A percentile compares a stretch with the other conserved stretches of the same genome.
Evolutionary conservation across 1,284 basidiomycete genomes (phyloP).

Genomic region (Blastosporella zonata): DNA sequence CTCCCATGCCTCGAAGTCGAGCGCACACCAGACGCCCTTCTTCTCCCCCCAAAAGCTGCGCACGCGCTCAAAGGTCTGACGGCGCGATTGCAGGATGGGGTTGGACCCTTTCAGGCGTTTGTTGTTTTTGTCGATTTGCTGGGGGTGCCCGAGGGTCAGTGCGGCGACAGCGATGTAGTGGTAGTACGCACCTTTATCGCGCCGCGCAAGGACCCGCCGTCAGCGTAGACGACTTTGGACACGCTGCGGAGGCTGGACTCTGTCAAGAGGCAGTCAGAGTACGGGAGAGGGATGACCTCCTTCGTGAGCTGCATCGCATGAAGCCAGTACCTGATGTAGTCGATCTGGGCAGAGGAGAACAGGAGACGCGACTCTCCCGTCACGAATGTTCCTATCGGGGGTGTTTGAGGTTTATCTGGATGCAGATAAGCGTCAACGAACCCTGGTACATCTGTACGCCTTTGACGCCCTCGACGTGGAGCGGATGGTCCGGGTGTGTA

Average conservation of each 20-base stretch:
- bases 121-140: conserved; percentile 77
- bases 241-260: conserved; percentile 50
- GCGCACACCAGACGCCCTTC: conserved; percentile 65
- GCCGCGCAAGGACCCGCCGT: conserved; percentile 50
- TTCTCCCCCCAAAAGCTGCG: conserved; percentile 60
- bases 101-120: conserved; percentile 66
- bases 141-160: background rate
- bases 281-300: conserved; percentile 62
- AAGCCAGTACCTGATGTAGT: conserved; percentile 84
- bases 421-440: conserved; percentile 26
- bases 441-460: conserved; percentile 74
- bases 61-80: conserved; percentile 62
- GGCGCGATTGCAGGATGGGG: conserved; percentile 50
- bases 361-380: conserved; percentile 69
- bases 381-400: conserved; percentile 49
- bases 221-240: conserved; percentile 55
- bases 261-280: conserved; percentile 67
- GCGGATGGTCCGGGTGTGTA: conserved; percentile 69
- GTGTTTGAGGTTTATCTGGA: background rate
- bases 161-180: background rate
- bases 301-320: conserved; percentile 70
- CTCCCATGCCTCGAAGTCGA: conserved; percentile 84
- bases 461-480: conserved; percentile 55
- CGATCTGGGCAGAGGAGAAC: conserved; percentile 79
- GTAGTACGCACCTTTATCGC: conserved; percentile 47